Evolutionary conservation across 108 stramenopile genomes (phyloP), one percentile per base, ranked within the genome.

Genomic region (Nitzschia putrida): DNA sequence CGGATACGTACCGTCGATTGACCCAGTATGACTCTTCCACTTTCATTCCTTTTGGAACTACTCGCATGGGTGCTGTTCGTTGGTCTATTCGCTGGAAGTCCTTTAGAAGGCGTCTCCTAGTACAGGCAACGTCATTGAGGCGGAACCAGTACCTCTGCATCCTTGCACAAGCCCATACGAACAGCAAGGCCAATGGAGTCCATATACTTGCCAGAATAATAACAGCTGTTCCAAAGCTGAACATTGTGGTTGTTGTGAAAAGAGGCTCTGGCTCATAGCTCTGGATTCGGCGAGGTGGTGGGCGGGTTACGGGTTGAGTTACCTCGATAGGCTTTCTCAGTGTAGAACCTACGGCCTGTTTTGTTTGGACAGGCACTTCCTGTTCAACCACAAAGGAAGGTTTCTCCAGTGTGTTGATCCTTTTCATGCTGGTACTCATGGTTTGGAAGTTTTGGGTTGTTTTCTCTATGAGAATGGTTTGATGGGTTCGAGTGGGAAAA

Each of bases 111-210:
- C 44, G 14, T 55, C 87, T 68, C 16, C 87, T 70, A 0, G 78
- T 73, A 25, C 80, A 68, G 0, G 75, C 75, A 47, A 66, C 73
- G 56, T 88, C 87, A 60, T 88, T 88, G 43, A 71, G 64, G 22
- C 87, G 80, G 43, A 80, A 85, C 16, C 75, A 78, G 53, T 75
- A 85, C n/a, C 80, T 73, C 9, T 78, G 57, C 29, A 78, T 53
- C 22, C 64, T 47, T 8, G 70, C 71, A 34, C 34, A 45, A 9
- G 61, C 16, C 44, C 57, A 71, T 0, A 72, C 60, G 13, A 75
- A 29, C 12, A 73, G 20, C 12, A 80, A 47, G 43, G 76, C 55
- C 23, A 73, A 54, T 9, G 78, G 76, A 51, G 61, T 75, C 61
- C 68, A 80, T 45, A 77, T 53, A 0, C 61, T 20, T 8, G 78